These are phyloP conservation scores for Mortierella sp. DNA, from an alignment of 371 early-diverging fungal species.

Conservation along the genomic window DNA sequence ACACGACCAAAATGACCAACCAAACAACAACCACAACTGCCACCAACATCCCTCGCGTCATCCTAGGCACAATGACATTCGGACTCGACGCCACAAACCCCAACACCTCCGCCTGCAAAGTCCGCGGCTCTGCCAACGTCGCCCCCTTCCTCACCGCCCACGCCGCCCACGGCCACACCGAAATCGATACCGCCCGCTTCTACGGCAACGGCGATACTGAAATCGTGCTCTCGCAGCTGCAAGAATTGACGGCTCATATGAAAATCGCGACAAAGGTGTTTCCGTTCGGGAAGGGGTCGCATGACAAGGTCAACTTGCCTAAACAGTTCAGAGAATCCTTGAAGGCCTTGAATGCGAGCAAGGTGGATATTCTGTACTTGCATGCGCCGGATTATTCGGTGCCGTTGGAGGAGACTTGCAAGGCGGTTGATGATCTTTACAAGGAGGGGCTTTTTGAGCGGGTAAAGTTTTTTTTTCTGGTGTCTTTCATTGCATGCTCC, in stretches of 20 bases:
- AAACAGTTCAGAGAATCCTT: conserved; percentile 55
- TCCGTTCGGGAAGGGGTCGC: conserved; percentile 62
- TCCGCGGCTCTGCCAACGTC: conserved; percentile 12
- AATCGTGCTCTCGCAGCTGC: conserved; percentile 15
- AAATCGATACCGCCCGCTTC: conserved; percentile 22
- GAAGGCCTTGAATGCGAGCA: conserved; percentile 46
- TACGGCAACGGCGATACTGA: conserved; percentile 23
- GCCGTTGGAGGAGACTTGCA: conserved; percentile 59
- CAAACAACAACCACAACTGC: background rate
- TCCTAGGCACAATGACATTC: conserved; percentile 42
- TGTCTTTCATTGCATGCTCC: no score
- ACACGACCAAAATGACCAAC: background rate
- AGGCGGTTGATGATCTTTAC: conserved; percentile 61
- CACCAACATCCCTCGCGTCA: conserved; percentile 17
- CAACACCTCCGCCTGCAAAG: background rate
- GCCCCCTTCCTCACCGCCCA: background rate
- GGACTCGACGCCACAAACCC: conserved; percentile 20
- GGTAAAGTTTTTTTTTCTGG: no score
- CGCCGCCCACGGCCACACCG: conserved; percentile 10
- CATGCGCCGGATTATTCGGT: conserved; percentile 64
- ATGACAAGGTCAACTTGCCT: conserved; percentile 61
- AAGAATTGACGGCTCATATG: background rate
- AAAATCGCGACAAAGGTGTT: conserved; percentile 63
- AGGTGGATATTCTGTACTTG: conserved; percentile 65
- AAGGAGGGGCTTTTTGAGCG: conserved; percentile 60